Base-by-base conservation (phyloP, 2,329 filamentous ascomycete genomes). In the Monosporascus sp. region DNA sequence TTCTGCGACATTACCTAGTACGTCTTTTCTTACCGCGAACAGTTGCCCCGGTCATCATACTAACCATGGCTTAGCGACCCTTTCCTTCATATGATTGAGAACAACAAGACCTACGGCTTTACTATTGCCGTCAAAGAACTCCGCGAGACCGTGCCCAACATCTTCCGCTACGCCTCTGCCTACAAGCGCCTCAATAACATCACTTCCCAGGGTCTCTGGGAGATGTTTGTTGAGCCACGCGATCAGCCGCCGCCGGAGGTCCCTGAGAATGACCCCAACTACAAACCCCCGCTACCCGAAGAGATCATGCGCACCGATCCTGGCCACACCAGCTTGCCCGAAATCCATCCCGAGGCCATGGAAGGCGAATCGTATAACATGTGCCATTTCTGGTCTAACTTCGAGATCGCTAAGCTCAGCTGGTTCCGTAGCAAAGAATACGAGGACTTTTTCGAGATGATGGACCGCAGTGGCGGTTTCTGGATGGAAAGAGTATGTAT, bases 341-440 rank as follows among this genome's bases (percentile, higher is more conserved):
- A 94, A 42, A 88, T 97, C 52, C 90, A 97, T 65, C 85, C 88
- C 0, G 92, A 97, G 66, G 83, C 86, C 42, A 99, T 99, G 94
- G 93, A 97, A 68, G 90, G 91, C 58, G 94, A 99, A 71, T 89
- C 86, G 64, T 99, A 99, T 79, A 99, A 99, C 75, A 99, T 99
- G 94, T 99, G 94, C 70, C 94, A 99, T 77, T 99, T 97, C 78
- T 99, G 94, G 94, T 96, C 91, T 71, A 99, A 99, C 71, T 99
- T 99, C 62, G 94, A 99, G 72, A 99, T 99, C 74, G 94, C 94
- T 15, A 85, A 86, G 54, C 81, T 99, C 56, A 88, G 90, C 74
- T 99, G 91, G 84, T 97, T 97, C 82, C 85, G 94, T 62, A 97
- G 92, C 77, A 93, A 96, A 74, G 89, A 91, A 67, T 99, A 99